Percentiles rank a stretch among this genome's conserved stretches.
Conservation (phyloP, 306 rosid species). For the Glycine soja region DNA sequence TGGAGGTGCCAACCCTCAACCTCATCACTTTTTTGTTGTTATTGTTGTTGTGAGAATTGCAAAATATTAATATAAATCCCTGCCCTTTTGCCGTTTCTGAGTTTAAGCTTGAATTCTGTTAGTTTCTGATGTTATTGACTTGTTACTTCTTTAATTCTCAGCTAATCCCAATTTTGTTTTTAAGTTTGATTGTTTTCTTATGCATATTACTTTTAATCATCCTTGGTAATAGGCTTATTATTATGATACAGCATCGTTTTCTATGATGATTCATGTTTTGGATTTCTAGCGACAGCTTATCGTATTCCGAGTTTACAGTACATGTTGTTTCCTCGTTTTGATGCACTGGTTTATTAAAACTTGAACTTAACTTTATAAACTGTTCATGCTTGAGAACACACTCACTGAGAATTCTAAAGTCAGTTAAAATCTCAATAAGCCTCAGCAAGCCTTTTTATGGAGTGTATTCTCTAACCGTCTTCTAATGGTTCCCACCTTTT, state of each 20-base stretch:
- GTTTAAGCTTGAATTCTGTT: slow-evolving; percentile 11
- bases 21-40: slow-evolving; percentile 23
- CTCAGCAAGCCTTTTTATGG: background rate
- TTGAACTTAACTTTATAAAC: slow-evolving; percentile 14
- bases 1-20: slow-evolving; percentile 64
- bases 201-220: slow-evolving; percentile 25
- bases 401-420: background rate
- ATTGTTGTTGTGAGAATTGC: slow-evolving; percentile 11
- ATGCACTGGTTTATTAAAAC: slow-evolving; percentile 26
- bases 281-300: background rate
- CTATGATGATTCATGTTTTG: background rate
- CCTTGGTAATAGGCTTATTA: slow-evolving; percentile 14
- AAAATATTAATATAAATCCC: slow-evolving; percentile 1
- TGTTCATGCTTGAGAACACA: background rate
- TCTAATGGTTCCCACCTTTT: background rate
- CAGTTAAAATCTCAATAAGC: background rate
- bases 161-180: background rate
- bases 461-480: background rate
- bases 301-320: background rate
- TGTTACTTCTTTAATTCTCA: slow-evolving; percentile 3
- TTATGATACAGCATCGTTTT: background rate
- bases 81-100: background rate
- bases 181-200: background rate
- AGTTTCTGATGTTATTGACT: slow-evolving; percentile 25
- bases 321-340: slow-evolving; percentile 31